Percentiles rank a stretch among this genome's conserved stretches.
Evolutionary conservation across 805 yeast species (phyloP).

Genomic region (Saccharomycopsis schoenii): DNA sequence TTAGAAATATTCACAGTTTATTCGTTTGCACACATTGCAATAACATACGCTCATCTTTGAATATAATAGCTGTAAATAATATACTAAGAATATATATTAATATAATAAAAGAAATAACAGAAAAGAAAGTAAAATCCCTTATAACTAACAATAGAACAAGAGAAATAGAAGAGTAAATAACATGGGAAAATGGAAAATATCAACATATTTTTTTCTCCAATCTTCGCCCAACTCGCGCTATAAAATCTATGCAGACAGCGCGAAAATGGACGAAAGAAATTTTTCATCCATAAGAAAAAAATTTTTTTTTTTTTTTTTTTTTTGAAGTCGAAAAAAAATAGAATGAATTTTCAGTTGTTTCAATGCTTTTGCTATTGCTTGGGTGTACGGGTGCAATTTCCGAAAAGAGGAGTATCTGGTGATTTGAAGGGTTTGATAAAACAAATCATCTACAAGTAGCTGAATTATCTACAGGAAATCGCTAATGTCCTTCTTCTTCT

Average conservation of each 20-base stretch:
- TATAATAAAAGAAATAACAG: not conserved
- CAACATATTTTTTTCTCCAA: not conserved
- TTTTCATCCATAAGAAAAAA: not conserved
- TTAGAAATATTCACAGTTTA: not conserved
- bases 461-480: no score
- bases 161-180: not conserved
- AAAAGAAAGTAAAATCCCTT: not conserved
- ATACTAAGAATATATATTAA: not conserved
- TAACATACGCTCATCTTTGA: constrained; percentile 1
- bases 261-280: constrained; percentile 1
- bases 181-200: not conserved
- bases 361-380: not conserved
- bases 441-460: no score
- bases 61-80: not conserved
- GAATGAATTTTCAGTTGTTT: not conserved
- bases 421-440: not conserved
- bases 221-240: not conserved
- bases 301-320: no score
- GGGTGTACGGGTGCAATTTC: not conserved
- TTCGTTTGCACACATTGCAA: not conserved
- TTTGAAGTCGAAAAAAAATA: not conserved
- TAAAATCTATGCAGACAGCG: not conserved
- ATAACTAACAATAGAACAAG: not conserved
- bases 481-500: no score
- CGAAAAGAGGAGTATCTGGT: not conserved